These are phyloP conservation scores for Sclerotinia glacialis DNA, from an alignment of 2,329 filamentous ascomycete genomes.

Conservation along the genomic window DNA sequence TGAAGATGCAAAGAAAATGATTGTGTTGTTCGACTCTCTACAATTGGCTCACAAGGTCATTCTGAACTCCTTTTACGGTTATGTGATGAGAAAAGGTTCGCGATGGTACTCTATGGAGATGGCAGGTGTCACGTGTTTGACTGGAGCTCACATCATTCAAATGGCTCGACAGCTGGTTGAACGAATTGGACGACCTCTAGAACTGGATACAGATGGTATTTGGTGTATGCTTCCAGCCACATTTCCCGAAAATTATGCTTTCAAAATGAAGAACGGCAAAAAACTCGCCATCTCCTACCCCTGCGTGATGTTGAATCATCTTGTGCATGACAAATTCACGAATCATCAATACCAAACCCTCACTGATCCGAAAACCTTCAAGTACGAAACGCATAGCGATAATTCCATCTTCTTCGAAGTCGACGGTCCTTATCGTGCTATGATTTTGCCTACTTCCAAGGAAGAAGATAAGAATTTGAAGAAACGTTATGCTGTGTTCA, in stretches of 20 bases:
- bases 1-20: constrained; percentile 98
- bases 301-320: constrained; percentile 97
- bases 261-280: constrained; percentile 93
- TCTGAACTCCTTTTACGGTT: constrained; percentile 97
- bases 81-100: constrained; percentile 98
- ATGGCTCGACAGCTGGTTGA: constrained; percentile 92
- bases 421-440: constrained; percentile 94
- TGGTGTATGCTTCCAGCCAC: constrained; percentile 98
- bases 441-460: constrained; percentile 96
- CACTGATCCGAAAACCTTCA: constrained; percentile 72
- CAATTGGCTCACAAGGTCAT: constrained; percentile 99
- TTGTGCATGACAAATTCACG: constrained; percentile 91
- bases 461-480: constrained; percentile 99
- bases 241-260: constrained; percentile 93
- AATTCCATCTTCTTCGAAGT: constrained; percentile 99
- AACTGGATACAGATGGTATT: constrained; percentile 97
- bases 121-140: constrained; percentile 97
- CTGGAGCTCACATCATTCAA: constrained; percentile 94
- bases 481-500: constrained; percentile 98
- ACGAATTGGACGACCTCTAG: constrained; percentile 84
- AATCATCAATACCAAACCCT: constrained; percentile 97
- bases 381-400: constrained; percentile 95
- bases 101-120: constrained; percentile 99
- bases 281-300: constrained; percentile 96
- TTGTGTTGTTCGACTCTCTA: constrained; percentile 89